Base-by-base conservation (phyloP, 345 rosid species). In the Gossypium thurberi region DNA sequence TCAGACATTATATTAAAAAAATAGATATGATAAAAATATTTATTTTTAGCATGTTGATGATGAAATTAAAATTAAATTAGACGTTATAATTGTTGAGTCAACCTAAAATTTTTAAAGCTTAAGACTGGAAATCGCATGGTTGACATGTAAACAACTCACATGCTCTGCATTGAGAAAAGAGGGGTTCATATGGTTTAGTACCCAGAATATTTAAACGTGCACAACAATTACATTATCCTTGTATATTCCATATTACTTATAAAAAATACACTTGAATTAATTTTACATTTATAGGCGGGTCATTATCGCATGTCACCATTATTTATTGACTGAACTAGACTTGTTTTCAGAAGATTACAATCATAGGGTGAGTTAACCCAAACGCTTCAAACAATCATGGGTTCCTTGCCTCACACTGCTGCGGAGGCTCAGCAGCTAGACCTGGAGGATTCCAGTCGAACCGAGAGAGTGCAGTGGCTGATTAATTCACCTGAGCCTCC, bases 401-500 rank as follows among this genome's bases (percentile, higher is more conserved):
- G 47, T 59, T 47, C 68, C 4, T 10, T 59, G 43, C 17, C 75
- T 11, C 2, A 13, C 65, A 18, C 64, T 3, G 6, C 52, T 3
- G 10, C 17, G 46, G 75, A n/a, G 61, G 57, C 28, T 56, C 50
- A 25, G 62, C 62, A 58, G 67, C 68, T 60, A 18, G 75, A 72
- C 43, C 8, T 72, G 6, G 67, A 59, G 52, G 68, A 72, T 26
- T 17, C 26, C 2, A 6, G 57, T 28, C 68, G 26, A 26, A 48
- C 10, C 13, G 82, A 82, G 63, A 73, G 86, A 8, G 53, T 81
- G 4, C 68, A 74, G 33, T 88, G 88, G 97, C 17, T 87, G 68
- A 81, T 89, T 1, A 76, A 84, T 65, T 76, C 88, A 51, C 90
- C 94, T 12, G 89, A 79, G 47, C 97, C 97, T 72, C 96, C 92